Conservation (phyloP, 805 yeast species). For the Ogataea paraovalis region DNA sequence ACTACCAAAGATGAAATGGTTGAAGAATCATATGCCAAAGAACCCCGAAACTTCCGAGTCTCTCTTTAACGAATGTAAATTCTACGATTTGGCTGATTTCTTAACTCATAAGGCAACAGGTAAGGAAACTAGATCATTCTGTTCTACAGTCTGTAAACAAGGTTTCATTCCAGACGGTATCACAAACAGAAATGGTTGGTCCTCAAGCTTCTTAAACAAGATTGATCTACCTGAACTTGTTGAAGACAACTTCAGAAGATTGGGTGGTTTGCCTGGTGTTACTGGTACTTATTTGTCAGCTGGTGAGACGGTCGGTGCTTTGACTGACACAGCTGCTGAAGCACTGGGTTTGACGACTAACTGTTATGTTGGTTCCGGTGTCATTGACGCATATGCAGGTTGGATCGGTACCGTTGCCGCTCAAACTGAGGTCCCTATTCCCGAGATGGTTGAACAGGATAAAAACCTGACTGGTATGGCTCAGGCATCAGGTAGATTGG, state of each 20-base stretch:
- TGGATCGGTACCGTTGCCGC: slow-evolving; percentile 99
- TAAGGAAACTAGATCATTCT: slow-evolving; percentile 78
- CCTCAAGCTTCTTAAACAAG: slow-evolving; percentile 62
- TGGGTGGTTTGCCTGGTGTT: slow-evolving; percentile 79
- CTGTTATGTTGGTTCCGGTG: slow-evolving; percentile 90
- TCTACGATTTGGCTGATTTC: slow-evolving; percentile 90
- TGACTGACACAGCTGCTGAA: slow-evolving; percentile 63
- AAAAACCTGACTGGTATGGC: slow-evolving; percentile 44
- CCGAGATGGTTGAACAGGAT: slow-evolving; percentile 48
- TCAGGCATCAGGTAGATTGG: slow-evolving; percentile 76
- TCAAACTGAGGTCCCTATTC: slow-evolving; percentile 57
- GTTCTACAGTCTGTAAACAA: slow-evolving; percentile 93
- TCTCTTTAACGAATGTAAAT: slow-evolving; percentile 57
- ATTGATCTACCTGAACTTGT: slow-evolving; percentile 75
- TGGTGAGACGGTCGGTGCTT: slow-evolving; percentile 82
- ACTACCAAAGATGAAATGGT: slow-evolving; percentile 94
- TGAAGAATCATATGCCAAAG: slow-evolving; percentile 75
- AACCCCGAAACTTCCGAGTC: slow-evolving; percentile 32
- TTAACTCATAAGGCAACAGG: slow-evolving; percentile 90
- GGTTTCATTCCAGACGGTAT: slow-evolving; percentile 92
- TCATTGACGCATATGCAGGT: slow-evolving; percentile 97
- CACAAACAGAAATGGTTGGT: slow-evolving; percentile 92
- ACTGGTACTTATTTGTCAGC: slow-evolving; percentile 78
- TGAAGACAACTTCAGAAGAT: slow-evolving; percentile 67
- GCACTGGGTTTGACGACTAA: slow-evolving; percentile 78